These are phyloP conservation scores for Phaeotremella skinneri DNA, from an alignment of 768 basidiomycete genomes.

Conservation along the genomic window DNA sequence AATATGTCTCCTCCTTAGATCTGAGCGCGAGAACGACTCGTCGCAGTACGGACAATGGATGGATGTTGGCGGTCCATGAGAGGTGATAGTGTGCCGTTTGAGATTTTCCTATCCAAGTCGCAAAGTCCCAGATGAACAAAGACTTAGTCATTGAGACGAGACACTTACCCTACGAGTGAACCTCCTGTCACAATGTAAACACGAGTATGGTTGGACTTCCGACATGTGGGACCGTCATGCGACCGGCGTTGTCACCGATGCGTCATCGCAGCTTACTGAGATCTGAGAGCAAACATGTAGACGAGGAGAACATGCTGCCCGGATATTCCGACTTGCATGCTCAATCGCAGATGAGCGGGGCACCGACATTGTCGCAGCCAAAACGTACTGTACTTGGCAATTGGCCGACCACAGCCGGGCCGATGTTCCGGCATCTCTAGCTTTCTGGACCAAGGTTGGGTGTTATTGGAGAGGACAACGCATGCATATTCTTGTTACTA, in stretches of 20 bases:
- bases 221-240: background rate
- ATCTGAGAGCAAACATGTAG: background rate
- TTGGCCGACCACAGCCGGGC: too few relatives aligned
- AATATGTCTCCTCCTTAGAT: background rate
- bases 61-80: background rate
- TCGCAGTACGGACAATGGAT: slow-evolving; percentile 1
- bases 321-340: too few relatives aligned
- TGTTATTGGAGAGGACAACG: background rate
- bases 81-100: background rate
- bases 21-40: background rate
- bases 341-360: too few relatives aligned
- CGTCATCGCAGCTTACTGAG: background rate
- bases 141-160: background rate
- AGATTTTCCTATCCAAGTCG: slow-evolving; percentile 5
- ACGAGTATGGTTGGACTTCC: background rate
- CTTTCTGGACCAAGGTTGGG: background rate
- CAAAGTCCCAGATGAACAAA: too few relatives aligned
- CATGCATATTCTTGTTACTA: background rate
- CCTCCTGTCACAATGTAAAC: background rate
- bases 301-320: too few relatives aligned
- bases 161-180: background rate
- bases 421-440: too few relatives aligned
- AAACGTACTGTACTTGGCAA: too few relatives aligned
- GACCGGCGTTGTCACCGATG: background rate
- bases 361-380: too few relatives aligned